phyloP scores from a whole-genome alignment of 179 eudicot genomes.

The Nepenthes alata region DNA sequence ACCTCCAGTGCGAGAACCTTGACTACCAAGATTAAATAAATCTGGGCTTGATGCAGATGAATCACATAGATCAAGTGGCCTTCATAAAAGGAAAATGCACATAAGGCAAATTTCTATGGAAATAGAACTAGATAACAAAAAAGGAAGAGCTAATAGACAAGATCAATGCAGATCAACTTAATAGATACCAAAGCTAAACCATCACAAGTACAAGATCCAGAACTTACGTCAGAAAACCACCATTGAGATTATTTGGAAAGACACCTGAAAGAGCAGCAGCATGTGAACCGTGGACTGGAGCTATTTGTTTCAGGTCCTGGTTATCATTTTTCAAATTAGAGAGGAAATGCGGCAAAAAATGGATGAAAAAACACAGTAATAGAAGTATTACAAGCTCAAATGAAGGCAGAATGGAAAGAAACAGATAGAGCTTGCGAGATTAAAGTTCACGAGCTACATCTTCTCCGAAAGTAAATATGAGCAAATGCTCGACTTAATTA shows the following conservation, averaged over 20 bases:
- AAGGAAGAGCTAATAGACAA: background rate
- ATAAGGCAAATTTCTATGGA: background rate
- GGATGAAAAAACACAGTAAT: background rate
- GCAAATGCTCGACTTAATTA: too few species aligned
- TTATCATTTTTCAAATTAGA: conserved; percentile 19
- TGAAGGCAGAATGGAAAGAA: too few species aligned
- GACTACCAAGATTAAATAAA: conserved; percentile 39
- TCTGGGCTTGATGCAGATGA: conserved; percentile 54
- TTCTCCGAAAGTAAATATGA: too few species aligned
- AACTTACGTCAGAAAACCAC: conserved; percentile 77
- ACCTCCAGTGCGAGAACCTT: conserved; percentile 49
- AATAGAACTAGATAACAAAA: background rate
- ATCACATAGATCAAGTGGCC: conserved; percentile 93
- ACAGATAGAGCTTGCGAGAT: too few species aligned
- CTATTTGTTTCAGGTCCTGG: conserved; percentile 29
- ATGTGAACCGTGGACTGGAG: conserved; percentile 59
- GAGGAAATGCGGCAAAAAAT: background rate
- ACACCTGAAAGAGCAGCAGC: conserved; percentile 59
- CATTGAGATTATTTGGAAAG: conserved; percentile 66
- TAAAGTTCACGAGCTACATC: too few species aligned
- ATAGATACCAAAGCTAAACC: background rate
- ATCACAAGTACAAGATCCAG: background rate
- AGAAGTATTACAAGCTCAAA: too few species aligned
- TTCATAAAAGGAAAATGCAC: conserved; percentile 15
- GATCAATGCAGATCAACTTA: background rate